A percentile compares a stretch with the other conserved stretches of the same genome.
These are phyloP conservation scores for Phytophthora macrochlamydospora DNA, from an alignment of 352 stramenopile genomes.

Conservation along the genomic window DNA sequence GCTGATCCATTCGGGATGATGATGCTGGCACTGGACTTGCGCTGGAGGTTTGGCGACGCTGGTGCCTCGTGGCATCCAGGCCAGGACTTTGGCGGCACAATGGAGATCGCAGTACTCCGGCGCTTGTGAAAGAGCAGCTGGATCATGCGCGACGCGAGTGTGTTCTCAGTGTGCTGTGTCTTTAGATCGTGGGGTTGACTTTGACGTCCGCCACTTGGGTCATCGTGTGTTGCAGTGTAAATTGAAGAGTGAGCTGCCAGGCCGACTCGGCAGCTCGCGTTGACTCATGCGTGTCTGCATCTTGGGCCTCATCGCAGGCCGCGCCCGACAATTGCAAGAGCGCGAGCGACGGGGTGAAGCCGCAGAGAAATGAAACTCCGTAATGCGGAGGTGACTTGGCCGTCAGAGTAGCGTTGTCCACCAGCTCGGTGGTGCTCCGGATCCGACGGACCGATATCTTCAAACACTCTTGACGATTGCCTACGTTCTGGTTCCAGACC, in stretches of 20 bases:
- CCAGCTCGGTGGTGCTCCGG: neutral
- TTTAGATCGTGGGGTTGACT: neutral
- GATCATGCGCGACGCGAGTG: conserved; percentile 7
- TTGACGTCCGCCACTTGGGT: neutral
- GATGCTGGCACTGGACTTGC: conserved; percentile 16
- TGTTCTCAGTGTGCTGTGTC: too few relatives aligned
- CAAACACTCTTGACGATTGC: neutral
- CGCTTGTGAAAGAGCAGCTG: conserved; percentile 11
- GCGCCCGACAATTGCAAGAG: neutral
- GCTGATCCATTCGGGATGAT: conserved; percentile 1
- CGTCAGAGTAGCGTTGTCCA: neutral
- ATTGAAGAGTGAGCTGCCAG: conserved; percentile 14
- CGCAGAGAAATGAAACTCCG: neutral
- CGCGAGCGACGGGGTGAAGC: neutral
- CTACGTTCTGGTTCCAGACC: neutral
- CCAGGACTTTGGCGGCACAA: conserved; percentile 20
- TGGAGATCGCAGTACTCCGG: neutral
- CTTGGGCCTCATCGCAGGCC: conserved; percentile 3
- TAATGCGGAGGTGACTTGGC: too few relatives aligned
- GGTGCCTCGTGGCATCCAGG: conserved; percentile 8
- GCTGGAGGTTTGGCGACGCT: neutral
- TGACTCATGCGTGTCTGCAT: neutral
- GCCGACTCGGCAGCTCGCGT: neutral
- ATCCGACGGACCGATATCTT: neutral
- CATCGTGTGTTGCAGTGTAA: conserved; percentile 4